Conservation (phyloP, 148 eudicot genomes). For the Rhododendron kiyosumense region DNA sequence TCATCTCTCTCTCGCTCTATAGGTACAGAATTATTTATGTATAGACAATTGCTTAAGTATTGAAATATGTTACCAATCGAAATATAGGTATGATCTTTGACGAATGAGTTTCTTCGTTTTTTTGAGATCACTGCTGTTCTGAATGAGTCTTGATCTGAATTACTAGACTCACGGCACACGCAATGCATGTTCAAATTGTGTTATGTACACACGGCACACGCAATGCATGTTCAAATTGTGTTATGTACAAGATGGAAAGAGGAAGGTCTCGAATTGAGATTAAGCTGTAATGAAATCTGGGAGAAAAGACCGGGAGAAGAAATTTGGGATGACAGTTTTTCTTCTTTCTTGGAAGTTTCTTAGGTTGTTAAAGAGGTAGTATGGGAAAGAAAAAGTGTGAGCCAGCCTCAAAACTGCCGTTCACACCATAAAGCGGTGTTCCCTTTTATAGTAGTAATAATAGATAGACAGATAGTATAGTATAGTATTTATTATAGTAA, state of each 20-base stretch:
- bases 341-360: background rate
- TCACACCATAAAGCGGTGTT: background rate
- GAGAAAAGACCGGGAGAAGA: background rate
- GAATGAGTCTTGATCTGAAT: background rate
- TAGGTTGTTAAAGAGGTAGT: background rate
- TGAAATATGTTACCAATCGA: background rate
- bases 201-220: background rate
- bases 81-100: background rate
- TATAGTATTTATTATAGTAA: background rate
- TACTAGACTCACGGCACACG: background rate
- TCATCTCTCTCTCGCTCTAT: conserved; percentile 12
- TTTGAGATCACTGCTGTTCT: background rate
- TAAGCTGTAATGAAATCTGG: background rate
- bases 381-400: background rate
- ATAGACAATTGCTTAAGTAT: background rate
- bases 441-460: background rate
- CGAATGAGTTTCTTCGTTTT: background rate
- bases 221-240: background rate
- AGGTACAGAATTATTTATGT: background rate
- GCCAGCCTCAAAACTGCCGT: background rate
- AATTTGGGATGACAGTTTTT: background rate
- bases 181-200: background rate
- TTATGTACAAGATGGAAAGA: background rate
- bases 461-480: too few relatives aligned
- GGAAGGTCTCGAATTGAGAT: background rate